Evolutionary conservation across 2,329 filamentous ascomycete genomes (phyloP).

Genomic region (Phialocephala subalpina): DNA sequence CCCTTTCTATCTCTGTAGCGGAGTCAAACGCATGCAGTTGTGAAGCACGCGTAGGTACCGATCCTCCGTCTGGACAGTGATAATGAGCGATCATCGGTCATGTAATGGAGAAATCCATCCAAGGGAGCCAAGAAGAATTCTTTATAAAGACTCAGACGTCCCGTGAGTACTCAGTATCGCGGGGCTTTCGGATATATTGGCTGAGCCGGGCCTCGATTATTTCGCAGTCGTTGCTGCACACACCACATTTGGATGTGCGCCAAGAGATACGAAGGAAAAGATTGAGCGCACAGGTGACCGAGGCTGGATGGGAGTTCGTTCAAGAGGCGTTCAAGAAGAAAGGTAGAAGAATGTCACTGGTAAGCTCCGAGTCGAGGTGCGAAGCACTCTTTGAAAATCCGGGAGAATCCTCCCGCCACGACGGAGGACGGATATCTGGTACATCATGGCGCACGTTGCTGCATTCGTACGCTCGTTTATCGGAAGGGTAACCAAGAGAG

Average conservation of each 20-base stretch:
- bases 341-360: neutral
- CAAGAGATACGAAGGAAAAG: neutral
- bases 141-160: neutral
- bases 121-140: neutral
- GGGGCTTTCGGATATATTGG: neutral
- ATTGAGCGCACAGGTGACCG: conserved; percentile 2
- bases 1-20: neutral
- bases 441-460: neutral
- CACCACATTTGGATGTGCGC: neutral
- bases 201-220: neutral
- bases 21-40: neutral
- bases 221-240: neutral
- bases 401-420: neutral
- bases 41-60: neutral
- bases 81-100: neutral
- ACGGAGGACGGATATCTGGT: neutral
- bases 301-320: neutral
- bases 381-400: neutral
- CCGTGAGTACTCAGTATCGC: neutral
- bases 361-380: neutral
- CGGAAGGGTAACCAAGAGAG: neutral
- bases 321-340: neutral
- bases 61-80: neutral
- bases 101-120: neutral
- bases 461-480: neutral